Percentiles rank a stretch among this genome's conserved stretches.
Evolutionary conservation across 345 rosid species (phyloP).

Genomic region (Moricandia arvensis): DNA sequence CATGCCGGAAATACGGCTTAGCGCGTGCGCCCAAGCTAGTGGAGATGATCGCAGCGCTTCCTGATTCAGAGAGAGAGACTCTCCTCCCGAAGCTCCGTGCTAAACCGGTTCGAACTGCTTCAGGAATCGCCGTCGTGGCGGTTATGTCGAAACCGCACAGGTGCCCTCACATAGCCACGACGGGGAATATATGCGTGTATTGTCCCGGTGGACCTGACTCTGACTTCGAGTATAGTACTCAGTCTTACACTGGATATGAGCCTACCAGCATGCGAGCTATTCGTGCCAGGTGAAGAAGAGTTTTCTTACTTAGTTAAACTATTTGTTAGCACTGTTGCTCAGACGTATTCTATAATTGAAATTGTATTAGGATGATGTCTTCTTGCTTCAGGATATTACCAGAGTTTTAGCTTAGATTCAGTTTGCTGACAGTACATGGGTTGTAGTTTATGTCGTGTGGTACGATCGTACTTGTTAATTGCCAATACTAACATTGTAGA

Average conservation of each 20-base stretch:
- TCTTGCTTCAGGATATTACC: too few relatives aligned
- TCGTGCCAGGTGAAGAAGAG: slow-evolving; percentile 71
- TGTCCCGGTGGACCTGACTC: slow-evolving; percentile 99
- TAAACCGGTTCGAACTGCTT: slow-evolving; percentile 95
- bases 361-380: not conserved
- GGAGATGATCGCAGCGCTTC: slow-evolving; percentile 97
- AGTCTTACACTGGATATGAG: slow-evolving; percentile 98
- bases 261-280: slow-evolving; percentile 99
- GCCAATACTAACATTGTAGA: not conserved
- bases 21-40: slow-evolving; percentile 94
- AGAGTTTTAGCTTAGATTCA: too few relatives aligned
- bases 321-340: not conserved
- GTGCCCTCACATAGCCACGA: slow-evolving; percentile 96
- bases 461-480: too few relatives aligned
- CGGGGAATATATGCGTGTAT: slow-evolving; percentile 95
- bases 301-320: not conserved
- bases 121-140: slow-evolving; percentile 96
- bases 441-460: too few relatives aligned
- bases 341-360: not conserved
- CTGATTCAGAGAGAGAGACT: slow-evolving; percentile 83
- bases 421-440: too few relatives aligned
- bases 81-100: slow-evolving; percentile 97
- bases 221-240: slow-evolving; percentile 97
- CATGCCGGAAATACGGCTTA: slow-evolving; percentile 93
- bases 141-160: slow-evolving; percentile 99